Conservation (phyloP, 2,329 filamentous ascomycete species). For the Sphaerulina musiva region DNA sequence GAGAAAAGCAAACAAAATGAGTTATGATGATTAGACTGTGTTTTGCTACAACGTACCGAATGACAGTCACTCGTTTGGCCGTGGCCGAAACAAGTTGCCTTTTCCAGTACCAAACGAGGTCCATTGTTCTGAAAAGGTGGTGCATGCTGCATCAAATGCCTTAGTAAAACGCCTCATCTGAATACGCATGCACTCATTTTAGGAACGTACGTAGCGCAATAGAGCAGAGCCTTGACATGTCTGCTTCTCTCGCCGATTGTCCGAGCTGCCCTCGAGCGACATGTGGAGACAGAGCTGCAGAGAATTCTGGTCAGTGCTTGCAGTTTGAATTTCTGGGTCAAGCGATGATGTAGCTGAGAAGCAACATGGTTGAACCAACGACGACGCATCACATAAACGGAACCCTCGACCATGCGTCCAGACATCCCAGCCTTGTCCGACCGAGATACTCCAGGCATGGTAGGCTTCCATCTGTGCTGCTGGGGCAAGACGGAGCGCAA, state of each 20-base stretch:
- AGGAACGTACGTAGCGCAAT: background rate
- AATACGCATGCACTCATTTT: background rate
- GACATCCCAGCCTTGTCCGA: background rate
- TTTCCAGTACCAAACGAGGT: background rate
- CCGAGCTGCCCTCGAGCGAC: background rate
- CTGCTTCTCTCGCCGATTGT: background rate
- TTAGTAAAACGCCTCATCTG: background rate
- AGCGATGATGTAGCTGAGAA: background rate
- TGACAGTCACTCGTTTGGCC: background rate
- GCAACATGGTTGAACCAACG: background rate
- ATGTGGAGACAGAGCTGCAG: background rate
- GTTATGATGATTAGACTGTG: background rate
- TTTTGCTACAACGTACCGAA: constrained; percentile 9
- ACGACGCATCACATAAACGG: background rate
- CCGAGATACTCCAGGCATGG: background rate
- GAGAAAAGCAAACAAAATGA: background rate
- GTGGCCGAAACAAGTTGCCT: background rate
- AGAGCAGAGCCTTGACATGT: background rate
- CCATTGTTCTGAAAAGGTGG: background rate
- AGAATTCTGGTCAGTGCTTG: background rate
- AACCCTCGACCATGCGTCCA: background rate
- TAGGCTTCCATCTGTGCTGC: background rate
- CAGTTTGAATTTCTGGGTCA: background rate
- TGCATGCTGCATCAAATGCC: background rate
- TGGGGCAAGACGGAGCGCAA: background rate